Evolutionary conservation across 2,329 filamentous ascomycete species (phyloP).

Genomic region (Capronia coronata): DNA sequence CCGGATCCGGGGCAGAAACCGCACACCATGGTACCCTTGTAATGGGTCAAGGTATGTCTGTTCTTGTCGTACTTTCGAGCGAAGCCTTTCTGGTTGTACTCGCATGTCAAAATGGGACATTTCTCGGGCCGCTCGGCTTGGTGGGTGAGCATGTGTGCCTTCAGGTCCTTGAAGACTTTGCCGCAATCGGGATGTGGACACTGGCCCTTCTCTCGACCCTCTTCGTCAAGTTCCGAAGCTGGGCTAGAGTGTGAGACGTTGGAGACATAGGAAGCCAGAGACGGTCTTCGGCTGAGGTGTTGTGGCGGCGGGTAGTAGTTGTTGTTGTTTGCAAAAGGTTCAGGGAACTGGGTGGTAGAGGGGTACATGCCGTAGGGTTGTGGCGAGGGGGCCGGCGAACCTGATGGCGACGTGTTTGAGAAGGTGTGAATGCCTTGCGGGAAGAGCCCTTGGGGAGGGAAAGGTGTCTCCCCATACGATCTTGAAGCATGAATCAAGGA

Average conservation of each 20-base stretch:
- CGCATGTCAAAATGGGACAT: constrained; percentile 85
- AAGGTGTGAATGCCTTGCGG: constrained; percentile 32
- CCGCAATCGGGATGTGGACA: constrained; percentile 82
- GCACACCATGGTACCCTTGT: constrained; percentile 96
- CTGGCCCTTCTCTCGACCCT: constrained; percentile 57
- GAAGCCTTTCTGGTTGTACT: constrained; percentile 88
- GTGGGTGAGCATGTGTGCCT: constrained; percentile 91
- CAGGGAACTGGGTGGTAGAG: constrained; percentile 29
- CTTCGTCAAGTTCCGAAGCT: constrained; percentile 54
- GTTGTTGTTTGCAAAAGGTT: constrained; percentile 22
- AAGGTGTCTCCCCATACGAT: constrained; percentile 14
- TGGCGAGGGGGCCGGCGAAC: constrained; percentile 33
- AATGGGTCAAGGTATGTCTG: constrained; percentile 85
- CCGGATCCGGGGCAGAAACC: constrained; percentile 88
- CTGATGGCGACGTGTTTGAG: constrained; percentile 31
- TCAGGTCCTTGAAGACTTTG: constrained; percentile 80
- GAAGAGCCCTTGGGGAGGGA: constrained; percentile 21
- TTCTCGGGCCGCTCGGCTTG: constrained; percentile 87
- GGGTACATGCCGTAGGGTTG: constrained; percentile 29
- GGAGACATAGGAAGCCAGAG: constrained; percentile 65
- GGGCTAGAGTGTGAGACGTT: constrained; percentile 55
- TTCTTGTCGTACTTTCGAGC: constrained; percentile 97
- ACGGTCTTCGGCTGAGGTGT: constrained; percentile 35
- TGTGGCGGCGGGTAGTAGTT: constrained; percentile 29
- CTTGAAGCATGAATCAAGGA: constrained; percentile 22